Evolutionary conservation across 2,329 filamentous ascomycete genomes (phyloP).

Genomic region (Apiospora malaysiana): DNA sequence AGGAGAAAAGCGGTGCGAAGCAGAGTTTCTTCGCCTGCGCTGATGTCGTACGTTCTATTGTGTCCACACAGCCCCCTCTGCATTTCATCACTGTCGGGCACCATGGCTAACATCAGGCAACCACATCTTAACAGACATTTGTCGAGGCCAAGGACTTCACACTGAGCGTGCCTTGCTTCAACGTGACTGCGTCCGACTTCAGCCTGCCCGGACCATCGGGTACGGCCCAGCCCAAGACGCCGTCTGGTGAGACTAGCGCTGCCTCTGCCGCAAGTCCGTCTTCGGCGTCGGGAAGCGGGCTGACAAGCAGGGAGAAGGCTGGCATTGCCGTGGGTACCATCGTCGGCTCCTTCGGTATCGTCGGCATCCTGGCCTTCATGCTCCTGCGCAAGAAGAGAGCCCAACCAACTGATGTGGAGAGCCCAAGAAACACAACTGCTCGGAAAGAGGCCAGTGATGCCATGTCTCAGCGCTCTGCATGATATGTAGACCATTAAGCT

Average conservation of each 20-base stretch:
- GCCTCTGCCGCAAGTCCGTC: conserved; percentile 21
- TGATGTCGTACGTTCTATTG: conserved; percentile 43
- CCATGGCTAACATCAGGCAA: not conserved
- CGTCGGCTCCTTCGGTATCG: conserved; percentile 38
- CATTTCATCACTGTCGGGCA: not conserved
- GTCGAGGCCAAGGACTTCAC: conserved; percentile 39
- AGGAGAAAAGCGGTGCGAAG: conserved; percentile 39
- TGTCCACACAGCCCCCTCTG: not conserved
- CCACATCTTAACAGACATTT: conserved; percentile 36
- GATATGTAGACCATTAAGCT: too few species aligned
- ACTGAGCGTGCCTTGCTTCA: conserved; percentile 44
- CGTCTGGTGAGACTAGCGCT: conserved; percentile 21
- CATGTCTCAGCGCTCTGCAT: not conserved
- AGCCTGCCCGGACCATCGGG: conserved; percentile 32
- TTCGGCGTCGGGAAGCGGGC: conserved; percentile 31
- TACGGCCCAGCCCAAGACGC: conserved; percentile 28
- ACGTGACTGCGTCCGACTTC: conserved; percentile 42
- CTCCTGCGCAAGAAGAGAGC: conserved; percentile 32
- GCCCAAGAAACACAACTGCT: not conserved
- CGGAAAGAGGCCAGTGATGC: not conserved
- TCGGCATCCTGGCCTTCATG: conserved; percentile 37
- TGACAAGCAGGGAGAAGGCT: conserved; percentile 42
- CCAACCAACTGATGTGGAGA: not conserved
- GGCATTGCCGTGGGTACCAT: conserved; percentile 45
- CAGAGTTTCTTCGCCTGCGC: conserved; percentile 47